Evolutionary conservation across 148 eudicot species (phyloP), one percentile per base, ranked within the genome.

Genomic region (Dianthus caryophyllus): DNA sequence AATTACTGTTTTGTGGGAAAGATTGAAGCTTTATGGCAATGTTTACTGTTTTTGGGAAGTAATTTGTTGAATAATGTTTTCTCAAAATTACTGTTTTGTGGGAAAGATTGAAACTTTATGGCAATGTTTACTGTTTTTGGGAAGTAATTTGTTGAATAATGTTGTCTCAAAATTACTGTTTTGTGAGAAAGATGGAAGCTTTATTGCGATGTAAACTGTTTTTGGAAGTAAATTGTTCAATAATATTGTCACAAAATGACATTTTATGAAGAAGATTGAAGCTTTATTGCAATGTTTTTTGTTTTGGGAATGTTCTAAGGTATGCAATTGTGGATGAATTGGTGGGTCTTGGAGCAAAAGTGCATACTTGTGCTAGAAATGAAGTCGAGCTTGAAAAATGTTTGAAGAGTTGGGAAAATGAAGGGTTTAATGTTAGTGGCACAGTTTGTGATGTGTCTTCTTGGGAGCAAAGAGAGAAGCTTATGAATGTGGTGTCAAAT

Each of bases 321-420:
- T 77, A 60, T 27, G 93, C 89, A 55, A 81, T 81, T 57, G 87
- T 85, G 70, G 89, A 77, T 72, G 93, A 87, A 78, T 74, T 87
- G 76, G 68, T 78, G 69, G 85, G 89, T 52, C 69, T 85, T 63
- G 93, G 93, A 51, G 93, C 93, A 29, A 66, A 27, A 29, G 87
- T 87, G 66, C 83, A 87, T 71, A 87, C 89, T 13, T 87, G 93
- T 79, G 85, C 85, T 43, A 68, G 93, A 54, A 83, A 76, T 64
- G 77, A 76, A 56, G 39, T 24, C 58, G 89, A 83, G 66, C 75
- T 87, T 56, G 66, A 68, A 4, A 58, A 55, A 11, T 85, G 85
- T 61, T 79, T 87, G 81, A 69, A 69, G 33, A 60, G 64, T 29
- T 87, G 93, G 93, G 66, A 76, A 66, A 73, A 70, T 25, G 77